These are phyloP conservation scores for Mortierella sp. DNA, from an alignment of 371 early-diverging fungal species.

Conservation along the genomic window DNA sequence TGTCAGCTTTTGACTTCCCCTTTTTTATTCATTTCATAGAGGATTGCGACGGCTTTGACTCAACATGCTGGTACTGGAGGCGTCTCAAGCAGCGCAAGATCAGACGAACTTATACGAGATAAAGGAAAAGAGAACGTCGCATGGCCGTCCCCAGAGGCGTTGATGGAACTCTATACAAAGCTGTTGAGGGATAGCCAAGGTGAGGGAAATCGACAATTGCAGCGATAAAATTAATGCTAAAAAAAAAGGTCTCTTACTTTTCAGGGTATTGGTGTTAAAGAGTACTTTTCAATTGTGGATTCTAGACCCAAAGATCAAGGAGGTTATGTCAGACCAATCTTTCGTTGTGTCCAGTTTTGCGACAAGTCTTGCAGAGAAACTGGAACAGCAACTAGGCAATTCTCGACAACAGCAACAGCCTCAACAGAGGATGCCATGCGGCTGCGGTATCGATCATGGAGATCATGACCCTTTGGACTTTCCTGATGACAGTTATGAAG, in stretches of 20 bases:
- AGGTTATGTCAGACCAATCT: slow-evolving; percentile 31
- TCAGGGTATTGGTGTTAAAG: background rate
- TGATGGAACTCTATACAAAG: slow-evolving; percentile 39
- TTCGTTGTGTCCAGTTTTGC: slow-evolving; percentile 36
- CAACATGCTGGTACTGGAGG: slow-evolving; percentile 8
- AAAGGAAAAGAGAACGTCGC: slow-evolving; percentile 19
- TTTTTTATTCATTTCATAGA: slow-evolving; percentile 19
- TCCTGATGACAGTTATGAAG: slow-evolving; percentile 43
- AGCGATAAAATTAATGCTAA: background rate
- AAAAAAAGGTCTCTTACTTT: background rate
- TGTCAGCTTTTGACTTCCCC: background rate
- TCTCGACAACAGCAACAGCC: slow-evolving; percentile 10
- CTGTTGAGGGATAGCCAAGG: slow-evolving; percentile 39
- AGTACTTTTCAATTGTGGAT: background rate
- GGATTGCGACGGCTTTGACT: slow-evolving; percentile 37
- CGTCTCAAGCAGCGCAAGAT: background rate
- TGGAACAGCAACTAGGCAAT: slow-evolving; percentile 28
- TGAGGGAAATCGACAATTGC: background rate
- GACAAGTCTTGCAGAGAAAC: slow-evolving; percentile 27
- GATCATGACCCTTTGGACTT: slow-evolving; percentile 24
- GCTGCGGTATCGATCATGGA: slow-evolving; percentile 24
- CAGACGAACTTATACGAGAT: background rate
- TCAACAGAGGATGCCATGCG: slow-evolving; percentile 13
- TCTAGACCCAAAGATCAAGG: slow-evolving; percentile 36
- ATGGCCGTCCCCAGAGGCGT: slow-evolving; percentile 37